Base-by-base conservation (phyloP, 345 rosid species). In the Acer yangbiense region DNA sequence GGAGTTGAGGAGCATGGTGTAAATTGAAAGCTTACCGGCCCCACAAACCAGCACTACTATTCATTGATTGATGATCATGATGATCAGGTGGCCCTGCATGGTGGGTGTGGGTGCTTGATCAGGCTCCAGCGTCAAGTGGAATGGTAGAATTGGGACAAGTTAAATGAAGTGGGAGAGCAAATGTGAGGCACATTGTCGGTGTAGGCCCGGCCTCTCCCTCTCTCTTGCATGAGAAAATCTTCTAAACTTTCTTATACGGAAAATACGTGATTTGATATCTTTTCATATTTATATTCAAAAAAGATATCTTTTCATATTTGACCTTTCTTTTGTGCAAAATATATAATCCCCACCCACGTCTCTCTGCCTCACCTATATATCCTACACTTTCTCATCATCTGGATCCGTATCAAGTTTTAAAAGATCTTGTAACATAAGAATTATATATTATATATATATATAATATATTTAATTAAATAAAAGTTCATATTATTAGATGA, bases 121-220 rank as follows among this genome's bases (percentile, higher is more conserved):
- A 65, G 73, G 44, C 46, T 52, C 63, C 60, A 32, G 61, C 79
- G 63, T 62, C 54, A 12, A 77, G 39, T 69, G 71, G 13, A 57
- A 65, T 18, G 63, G 55, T 46, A 9, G 70, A 20, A 25, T 72
- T 32, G 29, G 48, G 75, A 72, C 74, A 72, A 21, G 27, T 60
- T 60, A 60, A n/a, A 4, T 8, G 27, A 7, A 54, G 64, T 71
- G 52, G 76, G 63, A 17, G 72, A 65, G 68, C 72, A 80, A 71
- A 68, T 27, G 21, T 3, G 79, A 55, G 21, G 21, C 65, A 66
- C 17, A 21, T 11, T 72, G 79, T 76, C 65, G 70, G 80, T 46
- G 12, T 64, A 73, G 76, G 73, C 46, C 73, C 83, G 46, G 13
- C 21, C 20, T 1, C 3, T 7, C 0, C 0, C 20, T 39, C 50